Evolutionary conservation across 2,329 filamentous ascomycete genomes (phyloP).

Genomic region (Hypoxylon sp.): DNA sequence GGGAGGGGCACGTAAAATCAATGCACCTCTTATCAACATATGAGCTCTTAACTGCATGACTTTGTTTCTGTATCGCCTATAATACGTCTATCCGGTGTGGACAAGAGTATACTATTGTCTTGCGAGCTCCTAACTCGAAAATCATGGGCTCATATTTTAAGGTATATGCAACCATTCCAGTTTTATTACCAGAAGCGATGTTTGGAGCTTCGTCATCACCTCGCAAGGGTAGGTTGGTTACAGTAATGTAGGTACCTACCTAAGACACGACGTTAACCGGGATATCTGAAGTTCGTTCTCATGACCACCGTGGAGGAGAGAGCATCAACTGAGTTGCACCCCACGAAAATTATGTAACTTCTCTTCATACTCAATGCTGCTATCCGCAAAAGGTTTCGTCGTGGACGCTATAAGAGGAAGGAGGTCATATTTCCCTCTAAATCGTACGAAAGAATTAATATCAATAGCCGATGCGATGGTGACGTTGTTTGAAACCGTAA

Average conservation of each 20-base stretch:
- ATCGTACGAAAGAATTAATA: conserved; percentile 12
- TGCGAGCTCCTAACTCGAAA: not conserved
- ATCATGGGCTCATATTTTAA: not conserved
- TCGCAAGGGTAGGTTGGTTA: no score
- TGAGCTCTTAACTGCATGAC: conserved; percentile 18
- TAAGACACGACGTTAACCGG: no score
- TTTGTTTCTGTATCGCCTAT: not conserved
- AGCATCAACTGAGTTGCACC: no score
- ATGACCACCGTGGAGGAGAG: no score
- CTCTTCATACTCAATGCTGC: conserved; percentile 9
- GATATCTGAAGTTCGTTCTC: no score
- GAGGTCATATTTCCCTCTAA: conserved; percentile 14
- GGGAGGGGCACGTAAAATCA: conserved; percentile 11
- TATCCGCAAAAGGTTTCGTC: conserved; percentile 1
- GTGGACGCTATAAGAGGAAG: conserved; percentile 28
- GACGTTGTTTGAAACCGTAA: conserved; percentile 38
- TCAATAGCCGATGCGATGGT: conserved; percentile 28
- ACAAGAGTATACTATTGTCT: not conserved
- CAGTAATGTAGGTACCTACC: no score
- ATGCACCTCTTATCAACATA: conserved; percentile 34
- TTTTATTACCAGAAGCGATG: no score
- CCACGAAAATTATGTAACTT: no score
- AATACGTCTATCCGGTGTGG: not conserved
- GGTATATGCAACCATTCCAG: no score
- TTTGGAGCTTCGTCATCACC: no score